Percentiles rank a stretch among this genome's conserved stretches.
Evolutionary conservation across 1,139 yeast genomes (phyloP).

Genomic region (Scheffersomyces segobiensis): DNA sequence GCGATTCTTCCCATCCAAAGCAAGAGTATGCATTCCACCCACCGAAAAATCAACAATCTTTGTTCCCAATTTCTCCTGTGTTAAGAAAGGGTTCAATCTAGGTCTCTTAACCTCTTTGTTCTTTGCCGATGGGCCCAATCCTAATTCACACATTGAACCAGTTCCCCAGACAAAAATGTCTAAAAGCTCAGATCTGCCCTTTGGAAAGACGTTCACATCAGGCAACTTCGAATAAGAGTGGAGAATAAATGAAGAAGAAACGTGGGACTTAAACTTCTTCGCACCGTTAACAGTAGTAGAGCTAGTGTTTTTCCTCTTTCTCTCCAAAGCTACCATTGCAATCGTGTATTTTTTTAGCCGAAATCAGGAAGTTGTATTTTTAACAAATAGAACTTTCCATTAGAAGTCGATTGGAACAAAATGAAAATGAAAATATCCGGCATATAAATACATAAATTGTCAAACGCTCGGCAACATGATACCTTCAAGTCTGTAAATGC

Average conservation of each 20-base stretch:
- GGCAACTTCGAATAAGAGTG: constrained; percentile 53
- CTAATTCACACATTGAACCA: constrained; percentile 96
- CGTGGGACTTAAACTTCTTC: constrained; percentile 32
- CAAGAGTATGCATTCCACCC: constrained; percentile 95
- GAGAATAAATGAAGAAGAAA: constrained; percentile 44
- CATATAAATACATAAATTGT: too few relatives aligned
- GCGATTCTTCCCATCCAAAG: constrained; percentile 69
- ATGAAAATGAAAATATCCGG: too few relatives aligned
- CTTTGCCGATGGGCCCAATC: constrained; percentile 84
- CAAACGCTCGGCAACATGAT: too few relatives aligned
- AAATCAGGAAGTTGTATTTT: background rate
- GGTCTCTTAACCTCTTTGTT: constrained; percentile 96
- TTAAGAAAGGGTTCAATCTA: constrained; percentile 76
- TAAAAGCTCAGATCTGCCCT: constrained; percentile 44
- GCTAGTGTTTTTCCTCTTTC: constrained; percentile 32
- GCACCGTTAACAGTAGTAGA: constrained; percentile 12
- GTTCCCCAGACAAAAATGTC: constrained; percentile 94
- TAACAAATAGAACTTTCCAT: background rate
- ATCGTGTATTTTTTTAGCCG: background rate
- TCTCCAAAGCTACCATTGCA: constrained; percentile 46
- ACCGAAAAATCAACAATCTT: constrained; percentile 79
- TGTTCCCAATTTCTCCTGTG: constrained; percentile 48
- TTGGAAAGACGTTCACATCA: constrained; percentile 43
- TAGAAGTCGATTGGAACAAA: too few relatives aligned
- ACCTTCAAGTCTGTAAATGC: too few relatives aligned